Conservation (phyloP, 1,284 basidiomycete species). For the Ustilago crameri region DNA sequence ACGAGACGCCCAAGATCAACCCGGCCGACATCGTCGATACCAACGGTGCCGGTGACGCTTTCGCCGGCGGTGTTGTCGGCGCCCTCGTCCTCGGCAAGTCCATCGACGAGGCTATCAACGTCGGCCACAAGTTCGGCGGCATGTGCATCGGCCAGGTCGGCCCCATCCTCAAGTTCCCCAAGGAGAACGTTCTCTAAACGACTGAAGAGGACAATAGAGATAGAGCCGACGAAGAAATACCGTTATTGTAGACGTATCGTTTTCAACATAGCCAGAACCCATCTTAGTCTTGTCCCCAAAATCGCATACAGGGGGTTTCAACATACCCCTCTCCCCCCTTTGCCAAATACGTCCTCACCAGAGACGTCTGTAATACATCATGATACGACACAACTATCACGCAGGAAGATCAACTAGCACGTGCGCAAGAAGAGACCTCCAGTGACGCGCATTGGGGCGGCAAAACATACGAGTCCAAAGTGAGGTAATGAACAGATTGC, state of each 20-base stretch:
- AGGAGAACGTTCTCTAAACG: conserved; percentile 56
- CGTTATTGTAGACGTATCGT: too few relatives aligned
- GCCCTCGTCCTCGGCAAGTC: conserved; percentile 83
- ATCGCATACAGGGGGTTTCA: conserved; percentile 44
- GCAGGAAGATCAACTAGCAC: too few relatives aligned
- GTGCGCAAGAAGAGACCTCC: too few relatives aligned
- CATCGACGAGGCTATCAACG: conserved; percentile 81
- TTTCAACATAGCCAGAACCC: conserved; percentile 33
- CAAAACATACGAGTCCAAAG: too few relatives aligned
- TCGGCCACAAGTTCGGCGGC: conserved; percentile 86
- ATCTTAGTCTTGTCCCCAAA: not conserved
- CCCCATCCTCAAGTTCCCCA: conserved; percentile 67
- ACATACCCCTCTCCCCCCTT: conserved; percentile 31
- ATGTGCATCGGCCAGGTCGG: conserved; percentile 88
- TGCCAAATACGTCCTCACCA: not conserved
- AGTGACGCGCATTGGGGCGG: too few relatives aligned
- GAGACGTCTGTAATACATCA: conserved; percentile 13
- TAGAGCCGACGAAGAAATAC: too few relatives aligned
- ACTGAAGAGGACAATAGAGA: not conserved
- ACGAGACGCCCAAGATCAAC: conserved; percentile 71
- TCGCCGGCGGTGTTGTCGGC: conserved; percentile 96
- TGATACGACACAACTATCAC: not conserved
- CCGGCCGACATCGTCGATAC: conserved; percentile 81
- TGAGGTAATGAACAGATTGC: too few relatives aligned
- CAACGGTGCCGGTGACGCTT: conserved; percentile 98